These are phyloP conservation scores for Raphanus hybrid DNA, from an alignment of 441 rosid species.

Conservation along the genomic window DNA sequence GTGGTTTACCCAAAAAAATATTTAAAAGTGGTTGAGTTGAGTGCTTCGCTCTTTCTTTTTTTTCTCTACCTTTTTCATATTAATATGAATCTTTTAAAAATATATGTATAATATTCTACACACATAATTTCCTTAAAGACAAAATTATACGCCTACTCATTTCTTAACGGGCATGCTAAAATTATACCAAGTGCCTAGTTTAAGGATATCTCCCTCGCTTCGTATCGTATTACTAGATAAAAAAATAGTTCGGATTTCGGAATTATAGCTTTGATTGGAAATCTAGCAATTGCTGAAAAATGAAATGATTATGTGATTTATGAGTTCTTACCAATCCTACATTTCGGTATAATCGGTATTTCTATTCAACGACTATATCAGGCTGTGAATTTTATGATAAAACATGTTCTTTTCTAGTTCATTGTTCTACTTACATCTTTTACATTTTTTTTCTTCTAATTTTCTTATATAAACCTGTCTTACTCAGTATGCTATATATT, in stretches of 20 bases:
- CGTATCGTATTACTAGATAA: not conserved
- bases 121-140: slow-evolving; percentile 31
- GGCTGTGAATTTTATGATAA: not conserved
- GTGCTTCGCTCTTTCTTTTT: slow-evolving; percentile 35
- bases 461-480: not conserved
- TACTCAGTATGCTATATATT: not conserved
- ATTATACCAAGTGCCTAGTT: slow-evolving; percentile 32
- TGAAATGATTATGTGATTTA: not conserved
- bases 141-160: slow-evolving; percentile 44
- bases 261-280: not conserved
- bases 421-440: not conserved
- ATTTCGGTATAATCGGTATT: not conserved
- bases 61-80: slow-evolving; percentile 7
- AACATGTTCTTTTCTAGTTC: not conserved
- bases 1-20: slow-evolving; percentile 21
- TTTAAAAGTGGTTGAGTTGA: slow-evolving; percentile 35
- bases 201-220: slow-evolving; percentile 5
- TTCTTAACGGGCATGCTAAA: slow-evolving; percentile 40
- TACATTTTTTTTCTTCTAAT: not conserved
- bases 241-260: not conserved
- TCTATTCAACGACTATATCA: not conserved
- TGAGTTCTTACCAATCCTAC: not conserved
- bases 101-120: slow-evolving; percentile 13
- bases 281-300: not conserved
- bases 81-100: not conserved